Percentiles rank a stretch among this genome's conserved stretches.
Evolutionary conservation across 2,329 filamentous ascomycete species (phyloP).

Genomic region (Arthrocladium fulminans): DNA sequence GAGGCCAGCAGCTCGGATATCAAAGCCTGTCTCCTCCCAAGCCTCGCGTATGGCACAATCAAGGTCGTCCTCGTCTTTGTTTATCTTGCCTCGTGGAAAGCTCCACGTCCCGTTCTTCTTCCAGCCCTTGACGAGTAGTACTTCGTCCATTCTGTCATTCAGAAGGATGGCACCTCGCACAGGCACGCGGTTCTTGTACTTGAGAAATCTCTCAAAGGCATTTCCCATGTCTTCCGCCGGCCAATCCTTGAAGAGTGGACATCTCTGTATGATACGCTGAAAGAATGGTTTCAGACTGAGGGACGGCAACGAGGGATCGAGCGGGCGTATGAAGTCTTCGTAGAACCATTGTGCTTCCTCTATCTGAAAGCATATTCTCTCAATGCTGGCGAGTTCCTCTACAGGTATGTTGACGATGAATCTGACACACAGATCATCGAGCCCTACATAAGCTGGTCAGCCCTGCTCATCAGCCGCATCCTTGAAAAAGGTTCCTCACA

Average conservation of each 20-base stretch:
- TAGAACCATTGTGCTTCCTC: slow-evolving; percentile 99
- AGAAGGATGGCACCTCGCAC: slow-evolving; percentile 90
- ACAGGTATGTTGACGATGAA: slow-evolving; percentile 96
- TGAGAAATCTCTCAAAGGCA: slow-evolving; percentile 84
- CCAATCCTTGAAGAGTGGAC: slow-evolving; percentile 75
- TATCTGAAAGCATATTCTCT: slow-evolving; percentile 95
- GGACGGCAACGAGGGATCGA: slow-evolving; percentile 74
- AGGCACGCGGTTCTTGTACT: slow-evolving; percentile 89
- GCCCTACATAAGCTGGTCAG: slow-evolving; percentile 47
- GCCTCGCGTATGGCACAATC: slow-evolving; percentile 92
- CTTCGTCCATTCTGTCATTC: slow-evolving; percentile 87
- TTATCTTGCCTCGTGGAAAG: slow-evolving; percentile 94
- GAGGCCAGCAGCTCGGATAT: slow-evolving; percentile 66
- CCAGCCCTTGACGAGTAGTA: slow-evolving; percentile 91
- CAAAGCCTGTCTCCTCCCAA: slow-evolving; percentile 90
- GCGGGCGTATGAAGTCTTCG: slow-evolving; percentile 93
- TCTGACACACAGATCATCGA: slow-evolving; percentile 95
- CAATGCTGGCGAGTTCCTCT: slow-evolving; percentile 80
- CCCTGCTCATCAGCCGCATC: background rate
- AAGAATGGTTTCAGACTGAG: slow-evolving; percentile 80
- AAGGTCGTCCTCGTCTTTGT: slow-evolving; percentile 88
- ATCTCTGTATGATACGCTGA: slow-evolving; percentile 85
- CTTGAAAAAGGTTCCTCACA: slow-evolving; percentile 50
- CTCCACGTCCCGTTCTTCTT: slow-evolving; percentile 96
- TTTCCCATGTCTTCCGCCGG: slow-evolving; percentile 66